Conservation (phyloP, 495 filamentous ascomycete species). For the Aspergillus mulundensis region DNA sequence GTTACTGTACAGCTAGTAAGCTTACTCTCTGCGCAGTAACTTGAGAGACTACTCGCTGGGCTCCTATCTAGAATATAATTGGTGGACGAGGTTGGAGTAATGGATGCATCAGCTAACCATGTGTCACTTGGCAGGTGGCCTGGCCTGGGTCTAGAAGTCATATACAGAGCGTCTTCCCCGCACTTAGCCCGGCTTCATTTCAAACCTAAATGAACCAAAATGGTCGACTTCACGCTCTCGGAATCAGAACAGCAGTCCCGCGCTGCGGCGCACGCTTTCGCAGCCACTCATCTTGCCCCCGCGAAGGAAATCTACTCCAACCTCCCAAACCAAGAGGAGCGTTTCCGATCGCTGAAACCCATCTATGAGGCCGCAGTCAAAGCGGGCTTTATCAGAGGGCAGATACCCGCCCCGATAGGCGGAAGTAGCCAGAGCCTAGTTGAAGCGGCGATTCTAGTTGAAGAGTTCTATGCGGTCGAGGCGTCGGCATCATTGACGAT, state of each 20-base stretch:
- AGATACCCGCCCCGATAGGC: slow-evolving; percentile 4
- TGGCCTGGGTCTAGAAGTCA: background rate
- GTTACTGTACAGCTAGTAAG: too few relatives aligned
- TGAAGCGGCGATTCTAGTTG: slow-evolving; percentile 8
- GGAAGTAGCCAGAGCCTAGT: slow-evolving; percentile 5
- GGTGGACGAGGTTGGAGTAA: background rate
- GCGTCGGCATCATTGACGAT: slow-evolving; percentile 12
- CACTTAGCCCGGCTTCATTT: background rate
- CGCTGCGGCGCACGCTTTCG: slow-evolving; percentile 1
- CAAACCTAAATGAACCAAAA: background rate
- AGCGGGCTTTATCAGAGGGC: slow-evolving; percentile 6
- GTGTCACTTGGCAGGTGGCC: background rate
- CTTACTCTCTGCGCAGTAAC: too few relatives aligned
- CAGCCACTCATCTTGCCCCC: background rate
- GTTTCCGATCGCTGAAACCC: slow-evolving; percentile 7
- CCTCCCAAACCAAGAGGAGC: slow-evolving; percentile 2
- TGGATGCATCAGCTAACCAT: too few relatives aligned
- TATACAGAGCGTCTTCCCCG: background rate
- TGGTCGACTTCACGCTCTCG: slow-evolving; percentile 13
- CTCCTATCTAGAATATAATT: background rate
- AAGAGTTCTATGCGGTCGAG: slow-evolving; percentile 16
- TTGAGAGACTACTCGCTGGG: too few relatives aligned
- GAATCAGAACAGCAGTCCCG: background rate
- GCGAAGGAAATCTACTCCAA: background rate
- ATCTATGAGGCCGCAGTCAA: slow-evolving; percentile 8